A percentile compares a stretch with the other conserved stretches of the same genome.
phyloP scores from a whole-genome alignment of 805 yeast genomes.

The Debaryomyces prosopidis region DNA sequence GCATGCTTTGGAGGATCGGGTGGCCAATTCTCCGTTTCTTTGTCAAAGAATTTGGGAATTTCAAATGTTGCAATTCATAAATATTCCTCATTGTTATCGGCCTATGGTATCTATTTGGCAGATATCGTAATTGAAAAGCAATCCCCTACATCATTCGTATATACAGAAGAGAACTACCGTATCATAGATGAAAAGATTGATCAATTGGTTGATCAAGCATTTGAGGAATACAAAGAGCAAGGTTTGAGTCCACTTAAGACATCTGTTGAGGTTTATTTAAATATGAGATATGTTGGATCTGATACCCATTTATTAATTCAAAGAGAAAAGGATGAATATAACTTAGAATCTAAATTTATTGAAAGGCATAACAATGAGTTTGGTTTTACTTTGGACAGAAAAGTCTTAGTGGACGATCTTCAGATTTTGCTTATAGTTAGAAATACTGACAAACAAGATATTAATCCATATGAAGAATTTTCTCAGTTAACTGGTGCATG shows the following conservation, averaged over 20 bases:
- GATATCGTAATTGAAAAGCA: constrained; percentile 38
- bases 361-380: constrained; percentile 33
- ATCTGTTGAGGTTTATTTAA: constrained; percentile 62
- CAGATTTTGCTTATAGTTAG: constrained; percentile 60
- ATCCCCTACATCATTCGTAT: constrained; percentile 32
- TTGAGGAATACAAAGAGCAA: constrained; percentile 43
- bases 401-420: constrained; percentile 38
- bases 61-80: constrained; percentile 32
- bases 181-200: constrained; percentile 47
- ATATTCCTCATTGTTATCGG: constrained; percentile 34
- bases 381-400: constrained; percentile 37
- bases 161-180: constrained; percentile 22
- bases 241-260: constrained; percentile 48
- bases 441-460: constrained; percentile 46
- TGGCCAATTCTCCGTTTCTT: constrained; percentile 30
- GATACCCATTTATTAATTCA: constrained; percentile 82
- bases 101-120: constrained; percentile 35
- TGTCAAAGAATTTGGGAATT: constrained; percentile 30
- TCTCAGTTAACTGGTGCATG: constrained; percentile 12
- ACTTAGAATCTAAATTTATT: constrained; percentile 25
- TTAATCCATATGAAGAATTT: constrained; percentile 51
- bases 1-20: constrained; percentile 42
- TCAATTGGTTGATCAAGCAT: constrained; percentile 44
- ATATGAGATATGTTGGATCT: constrained; percentile 84
- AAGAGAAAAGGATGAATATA: constrained; percentile 22